Evolutionary conservation across 805 yeast genomes (phyloP).

Genomic region (Nakazawaea pomicola): DNA sequence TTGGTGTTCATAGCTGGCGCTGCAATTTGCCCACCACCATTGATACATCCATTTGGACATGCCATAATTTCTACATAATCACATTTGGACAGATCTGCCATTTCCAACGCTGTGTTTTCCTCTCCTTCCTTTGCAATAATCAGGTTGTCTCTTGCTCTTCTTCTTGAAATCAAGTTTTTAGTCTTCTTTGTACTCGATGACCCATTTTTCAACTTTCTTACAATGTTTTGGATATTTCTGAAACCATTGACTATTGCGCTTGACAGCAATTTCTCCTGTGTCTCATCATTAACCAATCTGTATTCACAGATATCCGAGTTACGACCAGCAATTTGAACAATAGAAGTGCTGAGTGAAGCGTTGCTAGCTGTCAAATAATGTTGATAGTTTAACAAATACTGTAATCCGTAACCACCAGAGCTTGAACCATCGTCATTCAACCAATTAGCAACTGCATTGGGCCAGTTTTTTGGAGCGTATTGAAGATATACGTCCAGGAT

Average conservation of each 20-base stretch:
- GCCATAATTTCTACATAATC: constrained; percentile 96
- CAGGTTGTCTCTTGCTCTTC: constrained; percentile 34
- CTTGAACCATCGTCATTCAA: constrained; percentile 69
- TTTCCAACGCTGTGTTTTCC: constrained; percentile 16
- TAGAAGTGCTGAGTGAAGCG: constrained; percentile 15
- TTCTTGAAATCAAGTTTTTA: constrained; percentile 14
- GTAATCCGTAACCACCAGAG: constrained; percentile 86
- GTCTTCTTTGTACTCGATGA: constrained; percentile 15
- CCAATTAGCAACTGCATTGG: constrained; percentile 58
- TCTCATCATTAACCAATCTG: constrained; percentile 39
- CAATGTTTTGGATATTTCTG: constrained; percentile 89
- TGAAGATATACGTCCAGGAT: constrained; percentile 15
- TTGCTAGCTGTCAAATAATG: constrained; percentile 18
- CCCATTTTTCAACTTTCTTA: constrained; percentile 73
- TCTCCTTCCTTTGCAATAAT: constrained; percentile 19
- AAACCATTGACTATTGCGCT: constrained; percentile 83
- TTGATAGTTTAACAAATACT: constrained; percentile 46
- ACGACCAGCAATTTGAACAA: constrained; percentile 52
- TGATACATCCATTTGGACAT: constrained; percentile 95
- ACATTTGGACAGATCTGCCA: constrained; percentile 59
- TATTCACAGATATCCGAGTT: constrained; percentile 75
- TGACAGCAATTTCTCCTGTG: constrained; percentile 39
- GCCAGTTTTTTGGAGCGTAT: constrained; percentile 61
- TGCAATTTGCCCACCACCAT: constrained; percentile 90
- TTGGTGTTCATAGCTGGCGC: constrained; percentile 32